phyloP scores from a whole-genome alignment of 257 asterid species.

The Solanum tacnaense region DNA sequence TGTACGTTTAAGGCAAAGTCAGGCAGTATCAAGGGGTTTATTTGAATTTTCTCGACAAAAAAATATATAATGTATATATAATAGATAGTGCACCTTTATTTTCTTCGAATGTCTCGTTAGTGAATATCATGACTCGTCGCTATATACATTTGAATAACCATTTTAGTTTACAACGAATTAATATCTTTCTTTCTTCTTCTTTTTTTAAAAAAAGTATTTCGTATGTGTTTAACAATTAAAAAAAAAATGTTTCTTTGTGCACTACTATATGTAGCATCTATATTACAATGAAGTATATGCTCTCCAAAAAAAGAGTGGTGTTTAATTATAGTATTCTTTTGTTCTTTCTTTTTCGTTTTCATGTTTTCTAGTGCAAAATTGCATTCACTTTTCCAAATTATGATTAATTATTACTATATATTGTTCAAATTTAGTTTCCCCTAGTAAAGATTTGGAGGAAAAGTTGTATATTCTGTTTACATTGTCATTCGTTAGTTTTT shows the following conservation, averaged over 20 bases:
- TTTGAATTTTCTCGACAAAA: accelerated
- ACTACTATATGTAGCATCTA: background rate
- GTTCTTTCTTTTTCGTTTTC: background rate
- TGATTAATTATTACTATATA: background rate
- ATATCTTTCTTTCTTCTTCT: background rate
- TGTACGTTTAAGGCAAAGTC: background rate
- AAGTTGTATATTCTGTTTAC: background rate
- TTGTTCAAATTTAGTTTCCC: background rate
- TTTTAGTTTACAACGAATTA: background rate
- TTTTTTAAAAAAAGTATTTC: background rate
- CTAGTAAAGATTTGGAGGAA: background rate
- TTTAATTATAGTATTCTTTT: background rate
- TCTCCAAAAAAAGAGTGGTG: background rate
- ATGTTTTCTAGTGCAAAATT: background rate
- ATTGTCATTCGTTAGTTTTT: background rate
- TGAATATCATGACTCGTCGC: background rate
- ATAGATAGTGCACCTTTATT: background rate
- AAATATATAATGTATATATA: background rate
- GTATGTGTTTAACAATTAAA: background rate
- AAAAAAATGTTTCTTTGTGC: background rate
- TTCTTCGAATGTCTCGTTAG: background rate
- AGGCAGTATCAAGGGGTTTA: accelerated
- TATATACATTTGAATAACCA: background rate
- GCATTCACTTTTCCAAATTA: background rate
- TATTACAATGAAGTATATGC: background rate